Base-by-base conservation (phyloP, 2,329 filamentous ascomycete genomes). In the Sclerotinia borealis region DNA sequence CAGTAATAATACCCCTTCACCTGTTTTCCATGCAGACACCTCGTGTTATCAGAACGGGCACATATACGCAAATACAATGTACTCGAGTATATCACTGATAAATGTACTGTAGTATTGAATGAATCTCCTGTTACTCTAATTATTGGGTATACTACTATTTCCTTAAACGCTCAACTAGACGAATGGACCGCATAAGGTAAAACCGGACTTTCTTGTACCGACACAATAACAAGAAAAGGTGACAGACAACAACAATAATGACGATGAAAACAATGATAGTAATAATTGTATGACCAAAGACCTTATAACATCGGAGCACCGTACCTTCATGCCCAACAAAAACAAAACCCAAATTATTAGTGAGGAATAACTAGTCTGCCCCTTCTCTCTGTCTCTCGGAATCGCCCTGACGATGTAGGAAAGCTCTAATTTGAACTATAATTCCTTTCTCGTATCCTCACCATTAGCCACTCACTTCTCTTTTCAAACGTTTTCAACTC, bases 401-500 rank as follows among this genome's bases (percentile, higher is more conserved):
- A 10, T 34, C 27, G 27, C 17, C 5, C 11, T n/a, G n/a, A n/a
- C n/a, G n/a, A n/a, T n/a, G n/a, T n/a, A n/a, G n/a, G n/a, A 10
- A 34, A 25, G 5, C 37, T 34, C 19, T n/a, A 45, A 25, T 45
- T 34, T 19, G n/a, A 31, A 2, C 54, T 22, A 45, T 5, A 41
- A 39, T 27, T n/a, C n/a, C 13, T 25, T 3, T n/a, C n/a, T 22
- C 27, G 36, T 17, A 13, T 25, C 37, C 11, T 31, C 9, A 17
- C 22, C 17, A 45, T 56, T 22, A 8, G n/a, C n/a, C n/a, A n/a
- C 6, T 22, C 1, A 15, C 5, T 45, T 11, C 13, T 56, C n/a
- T 2, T 6, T n/a, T 63, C 54, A 69, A 52, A 70, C 61, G 43
- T 72, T 73, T 45, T 69, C 65, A 59, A 73, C 69, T 39, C 59